These are phyloP conservation scores for Apodospora peruviana DNA, from an alignment of 495 filamentous ascomycete genomes.

Conservation along the genomic window DNA sequence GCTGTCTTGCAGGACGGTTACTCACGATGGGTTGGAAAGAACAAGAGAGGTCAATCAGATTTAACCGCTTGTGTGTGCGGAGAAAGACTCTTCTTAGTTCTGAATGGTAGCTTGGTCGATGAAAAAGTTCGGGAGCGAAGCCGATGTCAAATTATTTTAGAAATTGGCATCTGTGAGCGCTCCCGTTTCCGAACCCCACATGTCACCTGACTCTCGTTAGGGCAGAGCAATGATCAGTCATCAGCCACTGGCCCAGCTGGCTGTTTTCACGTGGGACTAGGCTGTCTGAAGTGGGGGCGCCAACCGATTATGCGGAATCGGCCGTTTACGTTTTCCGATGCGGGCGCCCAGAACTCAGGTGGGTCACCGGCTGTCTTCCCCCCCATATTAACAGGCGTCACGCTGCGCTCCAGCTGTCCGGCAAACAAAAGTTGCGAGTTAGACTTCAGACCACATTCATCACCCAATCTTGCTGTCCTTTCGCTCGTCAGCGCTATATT, in stretches of 20 bases:
- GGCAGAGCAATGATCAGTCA: slow-evolving; percentile 12
- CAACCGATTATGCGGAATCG: slow-evolving; percentile 1
- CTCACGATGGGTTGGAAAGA: slow-evolving; percentile 19
- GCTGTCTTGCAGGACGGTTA: not conserved
- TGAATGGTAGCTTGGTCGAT: slow-evolving; percentile 18
- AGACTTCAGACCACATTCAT: slow-evolving; percentile 5
- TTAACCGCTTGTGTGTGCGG: slow-evolving; percentile 50
- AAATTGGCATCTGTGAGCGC: slow-evolving; percentile 27
- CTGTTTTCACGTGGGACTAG: not conserved
- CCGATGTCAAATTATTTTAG: slow-evolving; percentile 24
- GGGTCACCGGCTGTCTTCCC: slow-evolving; percentile 2
- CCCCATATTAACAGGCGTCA: not conserved
- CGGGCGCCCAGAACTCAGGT: not conserved
- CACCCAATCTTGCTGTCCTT: not conserved
- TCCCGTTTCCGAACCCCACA: slow-evolving; percentile 17
- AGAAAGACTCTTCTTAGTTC: slow-evolving; percentile 54
- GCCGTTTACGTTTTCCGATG: not conserved
- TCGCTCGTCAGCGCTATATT: slow-evolving; percentile 2
- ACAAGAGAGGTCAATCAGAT: slow-evolving; percentile 54
- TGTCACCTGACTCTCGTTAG: slow-evolving; percentile 26
- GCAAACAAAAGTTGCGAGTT: slow-evolving; percentile 12
- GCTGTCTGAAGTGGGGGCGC: not conserved
- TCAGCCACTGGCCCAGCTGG: not conserved
- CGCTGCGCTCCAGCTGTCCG: slow-evolving; percentile 2
- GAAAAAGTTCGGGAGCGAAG: slow-evolving; percentile 10